These are phyloP conservation scores for Calonectria hongkongensis DNA, from an alignment of 2,329 filamentous ascomycete species.

Conservation along the genomic window DNA sequence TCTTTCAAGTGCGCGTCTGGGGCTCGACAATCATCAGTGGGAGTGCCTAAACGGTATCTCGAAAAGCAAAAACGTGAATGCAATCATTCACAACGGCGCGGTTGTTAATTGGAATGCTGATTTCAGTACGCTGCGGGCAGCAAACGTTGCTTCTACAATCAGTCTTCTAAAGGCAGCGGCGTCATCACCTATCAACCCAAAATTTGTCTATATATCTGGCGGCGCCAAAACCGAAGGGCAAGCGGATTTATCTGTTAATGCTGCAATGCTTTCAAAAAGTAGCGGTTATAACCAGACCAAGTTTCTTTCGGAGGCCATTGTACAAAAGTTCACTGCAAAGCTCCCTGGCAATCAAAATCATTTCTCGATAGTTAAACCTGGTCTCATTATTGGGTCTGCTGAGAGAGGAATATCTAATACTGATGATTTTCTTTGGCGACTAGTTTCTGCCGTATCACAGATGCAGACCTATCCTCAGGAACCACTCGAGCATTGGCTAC, in stretches of 20 bases:
- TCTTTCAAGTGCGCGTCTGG: slow-evolving; percentile 82
- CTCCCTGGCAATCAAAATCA: slow-evolving; percentile 38
- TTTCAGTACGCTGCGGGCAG: slow-evolving; percentile 81
- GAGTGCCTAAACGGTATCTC: slow-evolving; percentile 66
- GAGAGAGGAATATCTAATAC: slow-evolving; percentile 41
- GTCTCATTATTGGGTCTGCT: slow-evolving; percentile 42
- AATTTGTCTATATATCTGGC: slow-evolving; percentile 52
- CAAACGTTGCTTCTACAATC: slow-evolving; percentile 77
- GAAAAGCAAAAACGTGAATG: slow-evolving; percentile 76
- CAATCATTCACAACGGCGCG: slow-evolving; percentile 66
- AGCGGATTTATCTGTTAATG: slow-evolving; percentile 3
- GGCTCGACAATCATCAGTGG: slow-evolving; percentile 79
- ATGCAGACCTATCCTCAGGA: slow-evolving; percentile 32
- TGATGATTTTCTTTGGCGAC: slow-evolving; percentile 46
- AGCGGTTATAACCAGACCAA: slow-evolving; percentile 45
- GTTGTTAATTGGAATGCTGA: slow-evolving; percentile 86
- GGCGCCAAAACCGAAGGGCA: slow-evolving; percentile 39
- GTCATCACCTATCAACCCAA: slow-evolving; percentile 40
- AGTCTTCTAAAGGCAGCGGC: slow-evolving; percentile 43
- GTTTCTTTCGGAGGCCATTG: slow-evolving; percentile 42
- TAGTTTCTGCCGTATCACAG: slow-evolving; percentile 29
- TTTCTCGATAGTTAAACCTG: slow-evolving; percentile 44
- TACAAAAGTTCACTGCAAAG: slow-evolving; percentile 26
- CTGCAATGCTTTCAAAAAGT: slow-evolving; percentile 10
- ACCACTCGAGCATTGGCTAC: slow-evolving; percentile 16